Conservation (phyloP, 306 rosid genomes). For the Vicia villosa region DNA sequence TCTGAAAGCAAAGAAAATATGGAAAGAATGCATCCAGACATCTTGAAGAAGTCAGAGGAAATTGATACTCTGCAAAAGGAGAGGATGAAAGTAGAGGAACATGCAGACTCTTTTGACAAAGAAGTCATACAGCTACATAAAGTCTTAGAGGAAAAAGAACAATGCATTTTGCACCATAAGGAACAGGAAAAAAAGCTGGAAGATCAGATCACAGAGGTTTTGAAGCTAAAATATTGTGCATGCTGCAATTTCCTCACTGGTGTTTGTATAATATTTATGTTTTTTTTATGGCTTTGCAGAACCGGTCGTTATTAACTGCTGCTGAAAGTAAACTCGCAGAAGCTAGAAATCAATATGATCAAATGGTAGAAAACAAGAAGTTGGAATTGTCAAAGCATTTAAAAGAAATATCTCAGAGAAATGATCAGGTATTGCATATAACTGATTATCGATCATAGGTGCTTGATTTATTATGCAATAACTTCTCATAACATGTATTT, state of each 20-base stretch:
- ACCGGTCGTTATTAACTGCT: conserved; percentile 51
- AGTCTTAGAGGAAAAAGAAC: conserved; percentile 66
- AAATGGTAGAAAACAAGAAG: conserved; percentile 78
- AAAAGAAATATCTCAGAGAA: conserved; percentile 90
- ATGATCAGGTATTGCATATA: conserved; percentile 75
- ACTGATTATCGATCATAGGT: conserved; percentile 31
- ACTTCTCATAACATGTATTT: conserved; percentile 40
- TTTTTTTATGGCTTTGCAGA: conserved; percentile 57
- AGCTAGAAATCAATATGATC: conserved; percentile 74
- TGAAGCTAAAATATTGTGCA: conserved; percentile 36
- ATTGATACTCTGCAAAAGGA: conserved; percentile 58
- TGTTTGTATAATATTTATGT: conserved; percentile 22
- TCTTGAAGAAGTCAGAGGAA: conserved; percentile 67
- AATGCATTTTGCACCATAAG: conserved; percentile 52
- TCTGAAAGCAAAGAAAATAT: conserved; percentile 60
- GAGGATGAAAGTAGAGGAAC: conserved; percentile 54
- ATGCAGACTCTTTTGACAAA: conserved; percentile 55
- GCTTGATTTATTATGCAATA: conserved; percentile 25
- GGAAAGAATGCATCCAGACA: conserved; percentile 64
- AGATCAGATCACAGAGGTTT: conserved; percentile 73
- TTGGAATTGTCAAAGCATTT: conserved; percentile 83
- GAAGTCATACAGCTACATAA: conserved; percentile 55
- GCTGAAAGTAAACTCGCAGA: conserved; percentile 73
- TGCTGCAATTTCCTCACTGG: conserved; percentile 15
- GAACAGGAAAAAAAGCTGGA: conserved; percentile 76